Evolutionary conservation across 306 rosid species (phyloP).

Genomic region (Ziziphus jujuba): DNA sequence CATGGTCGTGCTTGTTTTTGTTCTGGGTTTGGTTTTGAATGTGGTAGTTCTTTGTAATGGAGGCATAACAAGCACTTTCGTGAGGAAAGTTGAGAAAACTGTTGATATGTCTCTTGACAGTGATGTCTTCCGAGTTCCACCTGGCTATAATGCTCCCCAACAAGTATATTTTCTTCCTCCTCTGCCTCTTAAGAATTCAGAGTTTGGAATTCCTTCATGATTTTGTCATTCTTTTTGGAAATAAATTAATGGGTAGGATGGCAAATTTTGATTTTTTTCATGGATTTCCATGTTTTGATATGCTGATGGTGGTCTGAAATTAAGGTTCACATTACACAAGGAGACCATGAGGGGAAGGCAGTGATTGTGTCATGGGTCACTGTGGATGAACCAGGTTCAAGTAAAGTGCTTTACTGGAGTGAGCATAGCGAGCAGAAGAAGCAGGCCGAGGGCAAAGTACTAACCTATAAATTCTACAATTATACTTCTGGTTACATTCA

Average conservation of each 20-base stretch:
- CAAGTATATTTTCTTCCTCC: slow-evolving; percentile 38
- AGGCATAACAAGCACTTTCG: slow-evolving; percentile 45
- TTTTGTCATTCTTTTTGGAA: not conserved
- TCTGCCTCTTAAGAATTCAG: not conserved
- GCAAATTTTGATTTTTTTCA: not conserved
- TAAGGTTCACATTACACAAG: slow-evolving; percentile 87
- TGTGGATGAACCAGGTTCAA: slow-evolving; percentile 59
- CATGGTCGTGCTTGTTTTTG: slow-evolving; percentile 11
- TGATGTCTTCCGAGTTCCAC: slow-evolving; percentile 55
- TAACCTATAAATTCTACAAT: slow-evolving; percentile 53
- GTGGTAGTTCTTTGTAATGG: slow-evolving; percentile 32
- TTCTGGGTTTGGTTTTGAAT: slow-evolving; percentile 34
- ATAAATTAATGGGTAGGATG: not conserved
- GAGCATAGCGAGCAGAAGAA: slow-evolving; percentile 23
- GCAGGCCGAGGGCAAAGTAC: slow-evolving; percentile 39
- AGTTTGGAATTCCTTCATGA: not conserved
- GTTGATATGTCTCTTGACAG: slow-evolving; percentile 69
- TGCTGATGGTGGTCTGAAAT: slow-evolving; percentile 24
- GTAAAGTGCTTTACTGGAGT: slow-evolving; percentile 56
- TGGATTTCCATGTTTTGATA: not conserved
- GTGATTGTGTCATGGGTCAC: slow-evolving; percentile 79
- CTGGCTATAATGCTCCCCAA: slow-evolving; percentile 77
- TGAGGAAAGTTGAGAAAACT: slow-evolving; percentile 47
- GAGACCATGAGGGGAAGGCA: slow-evolving; percentile 66
- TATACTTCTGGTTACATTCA: slow-evolving; percentile 79